phyloP scores from a whole-genome alignment of 1,284 basidiomycete species.

The Blastosporella zonata region DNA sequence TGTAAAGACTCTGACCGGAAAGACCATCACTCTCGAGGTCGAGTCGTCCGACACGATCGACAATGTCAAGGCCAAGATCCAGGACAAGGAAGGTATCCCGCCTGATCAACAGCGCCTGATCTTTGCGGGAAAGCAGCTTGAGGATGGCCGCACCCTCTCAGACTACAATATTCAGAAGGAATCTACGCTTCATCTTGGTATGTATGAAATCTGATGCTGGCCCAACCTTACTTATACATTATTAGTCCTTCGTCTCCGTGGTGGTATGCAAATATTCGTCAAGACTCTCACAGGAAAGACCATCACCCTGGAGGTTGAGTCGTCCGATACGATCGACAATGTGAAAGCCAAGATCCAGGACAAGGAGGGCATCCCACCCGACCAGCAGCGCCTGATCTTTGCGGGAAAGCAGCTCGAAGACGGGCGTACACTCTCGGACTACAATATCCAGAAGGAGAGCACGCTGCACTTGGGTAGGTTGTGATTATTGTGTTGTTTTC shows the following conservation, averaged over 20 bases:
- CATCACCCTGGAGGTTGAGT: conserved; percentile 39
- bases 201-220: conserved; percentile 19
- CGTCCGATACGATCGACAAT: conserved; percentile 20
- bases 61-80: conserved; percentile 53
- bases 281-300: conserved; percentile 54
- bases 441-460: conserved; percentile 24
- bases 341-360: conserved; percentile 21
- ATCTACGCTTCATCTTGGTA: conserved; percentile 49
- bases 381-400: conserved; percentile 22
- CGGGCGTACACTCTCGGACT: conserved; percentile 20
- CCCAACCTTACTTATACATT: not conserved
- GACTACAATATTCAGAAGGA: conserved; percentile 23
- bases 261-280: conserved; percentile 59
- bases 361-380: conserved; percentile 21
- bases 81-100: conserved; percentile 61
- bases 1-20: conserved; percentile 62
- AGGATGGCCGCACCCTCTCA: conserved; percentile 21
- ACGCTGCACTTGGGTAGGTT: conserved; percentile 39
- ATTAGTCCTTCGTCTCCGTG: conserved; percentile 50
- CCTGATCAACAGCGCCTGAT: conserved; percentile 73
- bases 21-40: conserved; percentile 51
- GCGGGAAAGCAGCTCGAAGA: conserved; percentile 22
- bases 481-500: conserved; percentile 9
- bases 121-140: conserved; percentile 49
- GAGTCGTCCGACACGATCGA: conserved; percentile 52